Evolutionary conservation across 1,284 basidiomycete genomes (phyloP), one percentile per base, ranked within the genome.

Genomic region (Sanguinoderma infundibulare): DNA sequence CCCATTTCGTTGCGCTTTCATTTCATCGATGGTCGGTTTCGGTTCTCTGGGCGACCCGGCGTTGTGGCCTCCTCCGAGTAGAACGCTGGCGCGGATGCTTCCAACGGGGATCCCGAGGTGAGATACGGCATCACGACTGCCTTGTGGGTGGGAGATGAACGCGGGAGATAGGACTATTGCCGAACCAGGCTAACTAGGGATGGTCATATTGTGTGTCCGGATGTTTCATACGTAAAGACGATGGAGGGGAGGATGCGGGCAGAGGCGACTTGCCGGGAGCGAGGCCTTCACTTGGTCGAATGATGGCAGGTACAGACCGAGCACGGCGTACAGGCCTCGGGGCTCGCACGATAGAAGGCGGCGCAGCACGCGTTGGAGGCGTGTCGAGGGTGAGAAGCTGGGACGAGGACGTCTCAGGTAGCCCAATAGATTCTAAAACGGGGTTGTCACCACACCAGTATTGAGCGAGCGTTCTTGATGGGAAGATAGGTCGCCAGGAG

Each of bases 1-100:
- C 49, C 32, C 32, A 7, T 20, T 22, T 32, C 49, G n/a, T 35
- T 9, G 49, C 20, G 30, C 49, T 47, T 46, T 17, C 14, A 12
- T 15, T n/a, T 46, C 58, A 63, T 66, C 60, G 65, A 63, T 66
- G 55, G 50, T 24, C n/a, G 49, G 10, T 20, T 32, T 32, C n/a
- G n/a, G 20, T 34, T 17, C 24, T 39, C 5, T 30, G 63, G 53
- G 55, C 55, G 60, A 55, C 22, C 59, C 55, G 58, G 39, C 5
- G 20, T 39, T n/a, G 40, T 30, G 49, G 32, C n/a, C 54, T 52
- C 56, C 58, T 49, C 59, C 53, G 53, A 49, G 51, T 32, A 35
- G 49, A 51, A 38, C 12, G 28, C 49, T 26, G 24, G 24, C 52
- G 34, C 20, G 35, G 22, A 10, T 9, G 44, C 50, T 60, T 57